Evolutionary conservation across 768 basidiomycete species (phyloP), one percentile per base, ranked within the genome.

Genomic region (Rhodocollybia butyracea): DNA sequence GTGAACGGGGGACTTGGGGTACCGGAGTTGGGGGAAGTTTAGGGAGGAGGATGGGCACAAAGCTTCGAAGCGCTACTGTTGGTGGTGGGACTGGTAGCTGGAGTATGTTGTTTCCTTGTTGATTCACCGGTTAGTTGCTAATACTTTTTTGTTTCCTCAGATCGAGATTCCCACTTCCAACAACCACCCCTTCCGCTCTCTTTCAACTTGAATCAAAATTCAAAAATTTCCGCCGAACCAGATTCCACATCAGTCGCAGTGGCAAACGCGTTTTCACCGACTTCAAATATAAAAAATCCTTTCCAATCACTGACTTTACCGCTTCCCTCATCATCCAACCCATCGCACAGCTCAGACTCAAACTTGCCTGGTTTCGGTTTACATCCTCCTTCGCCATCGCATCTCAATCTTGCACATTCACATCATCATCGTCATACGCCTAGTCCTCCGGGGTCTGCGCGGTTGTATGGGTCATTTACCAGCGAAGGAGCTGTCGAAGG

Each of bases 341-440:
- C 3, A 24, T 29, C 26, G 13, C 17, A 19, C 34, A 22, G 10
- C 30, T 19, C 26, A n/a, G n/a, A n/a, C n/a, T n/a, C n/a, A n/a
- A n/a, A n/a, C n/a, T n/a, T n/a, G n/a, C n/a, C n/a, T n/a, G n/a
- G n/a, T n/a, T n/a, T n/a, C n/a, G 22, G 29, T 46, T 26, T 54
- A 1, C 53, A 58, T 36, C 72, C 76, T 10, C 63, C 70, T 40
- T 84, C 85, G 2, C 86, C 85, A 4, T 81, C 83, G 1, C 82
- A 84, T 65, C 77, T 88, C 12, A 82, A 73, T 39, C 79, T 87
- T 26, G 67, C 77, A 43, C 75, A 82, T 65, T 86, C 83, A 3
- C 83, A 79, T 55, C 83, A 79, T 55, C 79, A 82, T 50, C 48
- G 48, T 34, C 32, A 36, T 13, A 50, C 48, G 22, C 48, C 48